Conservation (phyloP, 345 rosid genomes). For the Balakata baccata region DNA sequence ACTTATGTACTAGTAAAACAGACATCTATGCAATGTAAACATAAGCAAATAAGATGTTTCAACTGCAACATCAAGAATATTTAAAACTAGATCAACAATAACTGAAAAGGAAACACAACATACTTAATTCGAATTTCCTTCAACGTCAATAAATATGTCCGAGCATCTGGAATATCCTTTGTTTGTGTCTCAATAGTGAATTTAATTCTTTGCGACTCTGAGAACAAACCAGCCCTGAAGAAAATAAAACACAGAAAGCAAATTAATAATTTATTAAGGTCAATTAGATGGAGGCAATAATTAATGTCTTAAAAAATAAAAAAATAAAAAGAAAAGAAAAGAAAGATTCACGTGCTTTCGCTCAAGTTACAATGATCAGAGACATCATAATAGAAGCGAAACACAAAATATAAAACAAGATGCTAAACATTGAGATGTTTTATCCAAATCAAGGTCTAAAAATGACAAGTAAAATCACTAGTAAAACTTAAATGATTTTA, state of each 20-base stretch:
- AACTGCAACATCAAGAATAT: constrained; percentile 3
- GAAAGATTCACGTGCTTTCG: too few species aligned
- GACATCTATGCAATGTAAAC: not conserved
- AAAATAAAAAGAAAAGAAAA: not conserved
- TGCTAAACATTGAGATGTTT: not conserved
- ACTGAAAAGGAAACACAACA: constrained; percentile 15
- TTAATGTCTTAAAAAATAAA: not conserved
- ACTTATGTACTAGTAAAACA: not conserved
- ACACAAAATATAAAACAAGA: not conserved
- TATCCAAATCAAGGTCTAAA: not conserved
- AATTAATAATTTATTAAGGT: constrained; percentile 7
- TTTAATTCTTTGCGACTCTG: constrained; percentile 79
- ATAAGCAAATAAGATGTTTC: not conserved
- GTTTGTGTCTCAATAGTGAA: constrained; percentile 62
- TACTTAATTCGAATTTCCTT: constrained; percentile 75
- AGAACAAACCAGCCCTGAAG: constrained; percentile 78
- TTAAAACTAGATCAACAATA: not conserved
- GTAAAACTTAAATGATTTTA: not conserved
- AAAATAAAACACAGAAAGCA: constrained; percentile 18
- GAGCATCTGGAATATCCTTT: constrained; percentile 77
- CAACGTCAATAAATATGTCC: constrained; percentile 69
- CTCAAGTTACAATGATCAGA: not conserved
- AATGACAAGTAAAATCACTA: not conserved
- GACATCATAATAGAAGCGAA: not conserved
- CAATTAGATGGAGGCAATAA: not conserved